Evolutionary conservation across 768 basidiomycete genomes (phyloP), one percentile per base, ranked within the genome.

Genomic region (Mrakia blollopis): DNA sequence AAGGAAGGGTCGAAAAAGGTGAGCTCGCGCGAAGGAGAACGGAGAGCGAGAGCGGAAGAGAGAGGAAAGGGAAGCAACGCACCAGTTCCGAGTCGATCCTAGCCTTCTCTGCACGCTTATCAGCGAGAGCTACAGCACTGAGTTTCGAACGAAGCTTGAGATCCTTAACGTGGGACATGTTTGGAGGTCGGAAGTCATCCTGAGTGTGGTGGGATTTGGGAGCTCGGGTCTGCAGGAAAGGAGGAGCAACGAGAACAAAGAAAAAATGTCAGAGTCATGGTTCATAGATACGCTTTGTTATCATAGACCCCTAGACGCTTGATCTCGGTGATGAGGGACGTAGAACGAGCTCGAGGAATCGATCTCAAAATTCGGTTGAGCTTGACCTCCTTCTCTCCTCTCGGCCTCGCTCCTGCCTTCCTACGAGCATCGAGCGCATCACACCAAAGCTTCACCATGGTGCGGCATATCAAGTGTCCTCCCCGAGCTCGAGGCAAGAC

Each of bases 91-190:
- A n/a, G 21, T 77, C 76, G 11, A 47, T 39, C 44, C 71, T 57
- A 52, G 57, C 60, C 52, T 77, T 77, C 44, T 72, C 71, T n/a
- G 76, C 76, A 18, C 76, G 60, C 62, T 77, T 72, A 28, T 61
- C 68, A 16, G 69, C 76, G 47, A 77, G 63, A n/a, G 76, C 76
- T 23, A 62, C 44, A 41, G 69, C 28, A 44, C 32, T 41, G 54
- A 78, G 65, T 54, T 74, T 78, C 7, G 77, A 52, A 23, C 73
- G 50, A 8, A 78, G 77, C 73, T 78, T 78, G 47, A 67, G 61
- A 30, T 78, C 77, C 32, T 78, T 78, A 54, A 78, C 60, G 60
- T 78, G 65, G 35, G 30, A 35, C 75, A 76, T 61, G n/a, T 41
- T 61, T 18, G 77, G 77, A 13, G 77, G 77, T 8, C 77, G 63